Conservation (phyloP, 139 green algal species). For the Micractinium sp. region DNA sequence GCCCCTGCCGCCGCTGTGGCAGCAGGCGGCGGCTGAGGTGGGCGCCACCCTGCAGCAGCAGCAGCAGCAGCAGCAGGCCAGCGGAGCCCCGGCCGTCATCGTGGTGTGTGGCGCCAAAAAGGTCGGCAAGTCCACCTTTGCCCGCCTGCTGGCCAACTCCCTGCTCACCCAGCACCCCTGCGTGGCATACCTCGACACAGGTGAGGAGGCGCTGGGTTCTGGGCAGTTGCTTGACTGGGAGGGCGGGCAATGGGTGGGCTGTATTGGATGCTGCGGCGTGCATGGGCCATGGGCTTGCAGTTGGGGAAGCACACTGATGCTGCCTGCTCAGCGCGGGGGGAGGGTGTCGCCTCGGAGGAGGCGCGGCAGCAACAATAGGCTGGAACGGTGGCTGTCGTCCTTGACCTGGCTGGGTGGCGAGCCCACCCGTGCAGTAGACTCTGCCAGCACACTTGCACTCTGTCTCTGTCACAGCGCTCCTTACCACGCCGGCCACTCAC, state of each 20-base stretch:
- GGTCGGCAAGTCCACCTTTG: constrained; percentile 86
- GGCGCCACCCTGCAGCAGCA: background rate
- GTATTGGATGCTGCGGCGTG: no score
- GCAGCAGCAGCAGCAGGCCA: constrained; percentile 2
- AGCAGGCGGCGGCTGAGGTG: constrained; percentile 30
- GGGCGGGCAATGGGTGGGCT: background rate
- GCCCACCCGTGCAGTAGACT: no score
- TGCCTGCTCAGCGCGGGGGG: no score
- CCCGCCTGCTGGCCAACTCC: constrained; percentile 58
- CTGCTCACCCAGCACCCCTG: constrained; percentile 43
- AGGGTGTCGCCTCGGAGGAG: no score
- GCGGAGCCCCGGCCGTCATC: constrained; percentile 45
- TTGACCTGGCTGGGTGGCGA: no score
- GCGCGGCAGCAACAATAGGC: no score
- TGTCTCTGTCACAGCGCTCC: no score
- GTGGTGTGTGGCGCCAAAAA: constrained; percentile 79
- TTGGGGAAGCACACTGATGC: no score
- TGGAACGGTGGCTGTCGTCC: no score
- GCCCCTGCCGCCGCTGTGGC: constrained; percentile 30
- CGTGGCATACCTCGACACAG: constrained; percentile 82
- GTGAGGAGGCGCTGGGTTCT: background rate
- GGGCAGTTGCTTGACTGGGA: background rate
- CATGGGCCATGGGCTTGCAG: no score
- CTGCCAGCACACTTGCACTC: background rate
- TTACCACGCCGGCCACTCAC: background rate